phyloP scores from a whole-genome alignment of 139 green algal species.

The Chlorella sp. region DNA sequence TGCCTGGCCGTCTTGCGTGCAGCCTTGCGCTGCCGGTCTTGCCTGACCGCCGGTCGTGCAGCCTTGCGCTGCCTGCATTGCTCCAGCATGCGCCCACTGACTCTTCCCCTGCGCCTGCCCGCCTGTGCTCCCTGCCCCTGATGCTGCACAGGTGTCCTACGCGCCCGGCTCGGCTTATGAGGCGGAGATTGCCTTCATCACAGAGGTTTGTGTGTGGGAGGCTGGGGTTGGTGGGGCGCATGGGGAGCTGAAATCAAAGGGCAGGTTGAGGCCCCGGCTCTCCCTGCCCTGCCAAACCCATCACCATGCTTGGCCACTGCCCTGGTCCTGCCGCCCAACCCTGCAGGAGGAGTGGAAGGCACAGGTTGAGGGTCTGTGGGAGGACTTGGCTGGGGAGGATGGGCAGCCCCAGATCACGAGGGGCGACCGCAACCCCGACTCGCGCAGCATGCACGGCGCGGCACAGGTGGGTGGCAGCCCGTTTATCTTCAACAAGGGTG shows the following conservation, averaged over 20 bases:
- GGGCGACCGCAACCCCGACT: background rate
- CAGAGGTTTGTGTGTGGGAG: background rate
- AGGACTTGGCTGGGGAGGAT: constrained; percentile 1
- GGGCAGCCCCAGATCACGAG: background rate
- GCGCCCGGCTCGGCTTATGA: background rate
- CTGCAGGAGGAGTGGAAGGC: constrained; percentile 18
- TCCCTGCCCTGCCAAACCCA: background rate
- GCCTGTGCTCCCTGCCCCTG: background rate
- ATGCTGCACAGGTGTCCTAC: constrained; percentile 2
- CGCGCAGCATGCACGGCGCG: constrained; percentile 3
- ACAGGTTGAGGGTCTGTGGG: constrained; percentile 1
- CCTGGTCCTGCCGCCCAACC: no score
- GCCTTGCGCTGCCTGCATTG: no score
- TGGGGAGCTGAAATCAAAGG: no score
- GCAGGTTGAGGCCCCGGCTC: no score
- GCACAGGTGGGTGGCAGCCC: constrained; percentile 9
- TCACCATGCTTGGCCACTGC: background rate
- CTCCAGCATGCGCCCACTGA: background rate
- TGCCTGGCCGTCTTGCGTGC: no score
- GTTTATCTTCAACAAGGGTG: no score
- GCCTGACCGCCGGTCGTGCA: no score
- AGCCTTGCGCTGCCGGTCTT: no score
- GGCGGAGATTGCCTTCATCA: constrained; percentile 13
- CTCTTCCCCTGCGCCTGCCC: background rate
- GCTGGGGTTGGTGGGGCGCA: no score